Conservation (phyloP, 805 yeast genomes). For the Saturnispora sanitii region DNA sequence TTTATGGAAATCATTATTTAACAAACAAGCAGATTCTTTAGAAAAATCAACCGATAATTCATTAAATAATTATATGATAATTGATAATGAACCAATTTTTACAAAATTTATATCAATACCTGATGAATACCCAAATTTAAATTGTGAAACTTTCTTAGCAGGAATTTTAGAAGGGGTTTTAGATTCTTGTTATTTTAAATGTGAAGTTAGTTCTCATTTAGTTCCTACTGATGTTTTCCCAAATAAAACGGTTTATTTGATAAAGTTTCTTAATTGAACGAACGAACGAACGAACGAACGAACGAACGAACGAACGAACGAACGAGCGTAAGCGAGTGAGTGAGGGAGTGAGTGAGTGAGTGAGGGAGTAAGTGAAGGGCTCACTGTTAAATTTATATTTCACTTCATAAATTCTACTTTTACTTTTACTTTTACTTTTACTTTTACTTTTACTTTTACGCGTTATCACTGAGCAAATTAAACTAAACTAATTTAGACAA, state of each 20-base stretch:
- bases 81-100: constrained; percentile 62
- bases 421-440: too few species aligned
- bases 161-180: constrained; percentile 79
- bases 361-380: too few species aligned
- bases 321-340: too few species aligned
- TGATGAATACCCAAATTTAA: constrained; percentile 63
- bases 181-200: constrained; percentile 62
- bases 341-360: too few species aligned
- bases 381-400: neutral
- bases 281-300: too few species aligned
- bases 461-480: too few species aligned
- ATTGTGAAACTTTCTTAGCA: constrained; percentile 76
- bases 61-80: constrained; percentile 68
- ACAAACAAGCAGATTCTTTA: constrained; percentile 49
- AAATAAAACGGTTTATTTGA: constrained; percentile 61
- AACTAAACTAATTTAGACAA: too few species aligned
- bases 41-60: constrained; percentile 42
- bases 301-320: too few species aligned
- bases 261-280: constrained; percentile 56
- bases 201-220: constrained; percentile 74
- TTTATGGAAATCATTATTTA: constrained; percentile 68
- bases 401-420: too few species aligned
- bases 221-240: constrained; percentile 54
- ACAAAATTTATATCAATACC: constrained; percentile 64
- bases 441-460: too few species aligned